Percentiles rank a stretch among this genome's conserved stretches.
Evolutionary conservation across 2,329 filamentous ascomycete genomes (phyloP).

Genomic region (Rutstroemia sp.): DNA sequence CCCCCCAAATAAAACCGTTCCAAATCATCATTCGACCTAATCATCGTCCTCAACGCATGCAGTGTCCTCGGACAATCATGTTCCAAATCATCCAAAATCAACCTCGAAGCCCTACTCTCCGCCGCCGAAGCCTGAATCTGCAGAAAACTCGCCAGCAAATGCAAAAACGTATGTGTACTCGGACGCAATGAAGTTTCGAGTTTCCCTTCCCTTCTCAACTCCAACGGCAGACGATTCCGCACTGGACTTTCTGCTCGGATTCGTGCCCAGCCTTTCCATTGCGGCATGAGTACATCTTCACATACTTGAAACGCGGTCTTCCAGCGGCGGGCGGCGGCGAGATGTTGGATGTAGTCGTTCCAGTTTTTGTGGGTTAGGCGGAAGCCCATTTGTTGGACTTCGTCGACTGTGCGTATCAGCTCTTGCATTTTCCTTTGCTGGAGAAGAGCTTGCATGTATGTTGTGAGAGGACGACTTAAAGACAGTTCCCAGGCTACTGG

Average conservation of each 20-base stretch:
- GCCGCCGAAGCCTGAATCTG: conserved; percentile 23
- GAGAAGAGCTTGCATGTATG: conserved; percentile 42
- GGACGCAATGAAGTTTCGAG: conserved; percentile 21
- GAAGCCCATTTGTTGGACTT: conserved; percentile 57
- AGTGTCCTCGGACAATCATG: conserved; percentile 25
- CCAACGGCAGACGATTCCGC: conserved; percentile 22
- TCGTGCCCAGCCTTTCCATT: conserved; percentile 65
- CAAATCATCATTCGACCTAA: conserved; percentile 18
- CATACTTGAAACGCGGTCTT: conserved; percentile 65
- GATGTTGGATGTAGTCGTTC: conserved; percentile 67
- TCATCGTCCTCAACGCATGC: conserved; percentile 26
- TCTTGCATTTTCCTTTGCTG: conserved; percentile 45
- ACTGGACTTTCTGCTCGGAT: conserved; percentile 17
- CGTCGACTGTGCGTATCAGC: conserved; percentile 42
- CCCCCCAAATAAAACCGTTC: conserved; percentile 17
- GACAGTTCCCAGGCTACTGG: conserved; percentile 34
- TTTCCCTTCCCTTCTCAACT: conserved; percentile 20
- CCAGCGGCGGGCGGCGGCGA: conserved; percentile 53
- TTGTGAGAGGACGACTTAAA: conserved; percentile 35
- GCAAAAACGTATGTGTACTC: conserved; percentile 24
- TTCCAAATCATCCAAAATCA: conserved; percentile 23
- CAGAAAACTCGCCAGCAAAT: conserved; percentile 24
- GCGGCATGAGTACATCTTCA: conserved; percentile 69
- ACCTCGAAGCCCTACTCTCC: conserved; percentile 19
- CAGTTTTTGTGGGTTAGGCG: conserved; percentile 68